A percentile compares a stretch with the other conserved stretches of the same genome.
Evolutionary conservation across 129 eudicot genomes (phyloP).

Genomic region (Flaveria trinervia): DNA sequence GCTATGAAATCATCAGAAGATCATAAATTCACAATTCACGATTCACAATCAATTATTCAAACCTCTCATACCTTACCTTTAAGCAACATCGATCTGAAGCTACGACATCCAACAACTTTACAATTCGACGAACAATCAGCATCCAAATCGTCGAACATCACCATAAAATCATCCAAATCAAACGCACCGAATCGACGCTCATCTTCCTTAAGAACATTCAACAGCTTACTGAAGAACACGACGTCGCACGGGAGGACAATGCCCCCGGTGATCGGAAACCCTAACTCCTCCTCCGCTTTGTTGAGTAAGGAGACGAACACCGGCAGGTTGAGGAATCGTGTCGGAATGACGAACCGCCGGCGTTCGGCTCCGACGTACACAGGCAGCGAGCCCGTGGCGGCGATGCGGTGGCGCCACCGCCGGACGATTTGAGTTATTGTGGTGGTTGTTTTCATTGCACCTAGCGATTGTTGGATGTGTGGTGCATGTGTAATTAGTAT

Average conservation of each 20-base stretch:
- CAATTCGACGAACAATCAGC: conserved; percentile 17
- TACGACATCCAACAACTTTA: not conserved
- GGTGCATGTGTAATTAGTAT: too few relatives aligned
- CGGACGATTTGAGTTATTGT: conserved; percentile 44
- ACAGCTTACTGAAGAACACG: conserved; percentile 30
- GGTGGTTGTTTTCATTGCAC: not conserved
- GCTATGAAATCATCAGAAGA: too few relatives aligned
- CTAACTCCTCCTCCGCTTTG: conserved; percentile 67
- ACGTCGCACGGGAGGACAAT: conserved; percentile 54
- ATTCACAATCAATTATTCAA: too few relatives aligned
- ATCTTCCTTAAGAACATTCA: conserved; percentile 40
- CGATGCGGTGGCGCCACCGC: conserved; percentile 53
- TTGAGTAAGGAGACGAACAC: conserved; percentile 52
- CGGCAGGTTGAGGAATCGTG: conserved; percentile 60
- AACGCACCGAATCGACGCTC: conserved; percentile 43
- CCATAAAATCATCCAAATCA: conserved; percentile 39
- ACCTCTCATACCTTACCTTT: conserved; percentile 31
- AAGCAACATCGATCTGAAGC: conserved; percentile 38
- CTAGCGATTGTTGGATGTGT: not conserved
- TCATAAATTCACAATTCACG: too few relatives aligned
- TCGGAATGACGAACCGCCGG: conserved; percentile 62
- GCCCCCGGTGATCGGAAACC: conserved; percentile 50
- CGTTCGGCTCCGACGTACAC: conserved; percentile 58
- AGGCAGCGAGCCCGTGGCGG: conserved; percentile 49
- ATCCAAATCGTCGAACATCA: conserved; percentile 32